A percentile compares a stretch with the other conserved stretches of the same genome.
Evolutionary conservation across 768 basidiomycete species (phyloP).

Genomic region (Boletus bicolor): DNA sequence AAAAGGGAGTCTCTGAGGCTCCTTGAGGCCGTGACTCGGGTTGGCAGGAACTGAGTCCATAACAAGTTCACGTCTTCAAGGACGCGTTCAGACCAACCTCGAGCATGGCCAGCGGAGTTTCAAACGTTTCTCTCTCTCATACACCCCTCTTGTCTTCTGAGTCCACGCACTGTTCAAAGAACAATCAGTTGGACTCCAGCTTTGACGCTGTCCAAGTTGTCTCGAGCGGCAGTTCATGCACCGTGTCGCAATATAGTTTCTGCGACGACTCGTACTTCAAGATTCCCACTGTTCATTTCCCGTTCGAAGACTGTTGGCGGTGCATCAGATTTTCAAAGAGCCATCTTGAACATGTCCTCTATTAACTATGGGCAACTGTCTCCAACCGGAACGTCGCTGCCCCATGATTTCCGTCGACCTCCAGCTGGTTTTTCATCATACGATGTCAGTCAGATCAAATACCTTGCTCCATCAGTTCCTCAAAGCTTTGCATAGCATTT

Average conservation of each 20-base stretch:
- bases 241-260: neutral
- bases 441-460: constrained; percentile 33
- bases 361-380: constrained; percentile 27
- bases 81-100: constrained; percentile 8
- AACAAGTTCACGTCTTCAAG: constrained; percentile 8
- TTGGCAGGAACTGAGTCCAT: constrained; percentile 23
- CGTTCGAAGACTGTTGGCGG: constrained; percentile 3
- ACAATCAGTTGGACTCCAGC: constrained; percentile 7
- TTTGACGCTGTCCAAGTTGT: neutral
- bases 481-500: constrained; percentile 24
- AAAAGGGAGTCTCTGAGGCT: constrained; percentile 52
- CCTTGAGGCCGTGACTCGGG: constrained; percentile 28
- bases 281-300: constrained; percentile 2
- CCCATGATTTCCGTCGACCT: constrained; percentile 30
- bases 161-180: constrained; percentile 5
- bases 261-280: constrained; percentile 3
- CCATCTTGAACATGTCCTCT: constrained; percentile 23
- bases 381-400: constrained; percentile 23
- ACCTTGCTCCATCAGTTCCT: constrained; percentile 14
- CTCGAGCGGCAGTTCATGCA: constrained; percentile 5
- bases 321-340: constrained; percentile 3
- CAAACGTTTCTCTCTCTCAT: constrained; percentile 26
- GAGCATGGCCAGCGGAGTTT: constrained; percentile 31
- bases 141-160: constrained; percentile 17
- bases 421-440: constrained; percentile 22